These are phyloP conservation scores for Podila epigama DNA, from an alignment of 192 early-diverging fungal genomes.

Conservation along the genomic window DNA sequence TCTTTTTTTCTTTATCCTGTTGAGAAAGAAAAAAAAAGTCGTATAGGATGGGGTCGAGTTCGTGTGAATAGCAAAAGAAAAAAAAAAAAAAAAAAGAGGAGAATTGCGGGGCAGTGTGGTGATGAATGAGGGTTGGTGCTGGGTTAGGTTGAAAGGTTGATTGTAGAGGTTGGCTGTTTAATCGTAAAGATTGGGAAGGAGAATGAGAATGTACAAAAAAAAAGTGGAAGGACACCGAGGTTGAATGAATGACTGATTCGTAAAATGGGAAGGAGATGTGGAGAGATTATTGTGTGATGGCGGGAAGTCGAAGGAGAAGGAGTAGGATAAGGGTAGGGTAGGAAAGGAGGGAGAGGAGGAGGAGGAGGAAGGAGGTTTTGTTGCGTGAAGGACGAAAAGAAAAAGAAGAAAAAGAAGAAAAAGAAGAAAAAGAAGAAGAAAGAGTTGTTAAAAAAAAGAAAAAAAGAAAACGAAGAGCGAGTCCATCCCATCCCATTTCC, in stretches of 20 bases:
- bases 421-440: neutral
- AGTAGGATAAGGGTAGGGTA: neutral
- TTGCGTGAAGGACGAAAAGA: neutral
- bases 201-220: too few relatives aligned
- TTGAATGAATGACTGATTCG: too few relatives aligned
- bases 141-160: neutral
- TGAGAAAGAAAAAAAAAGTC: too few relatives aligned
- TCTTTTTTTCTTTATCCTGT: too few relatives aligned
- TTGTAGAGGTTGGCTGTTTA: neutral
- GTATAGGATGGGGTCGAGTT: conserved; percentile 81
- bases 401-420: neutral
- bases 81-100: neutral
- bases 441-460: neutral
- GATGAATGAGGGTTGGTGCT: neutral
- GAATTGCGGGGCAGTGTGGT: neutral
- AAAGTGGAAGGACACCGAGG: too few relatives aligned
- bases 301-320: neutral
- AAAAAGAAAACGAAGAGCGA: neutral
- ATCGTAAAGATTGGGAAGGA: neutral
- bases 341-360: neutral
- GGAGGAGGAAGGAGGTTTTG: neutral
- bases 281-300: neutral
- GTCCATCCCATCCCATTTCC: too few relatives aligned
- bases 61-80: conserved; percentile 51
- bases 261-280: neutral